These are phyloP conservation scores for Adansonia gregorii DNA, from an alignment of 441 rosid species.

Conservation along the genomic window DNA sequence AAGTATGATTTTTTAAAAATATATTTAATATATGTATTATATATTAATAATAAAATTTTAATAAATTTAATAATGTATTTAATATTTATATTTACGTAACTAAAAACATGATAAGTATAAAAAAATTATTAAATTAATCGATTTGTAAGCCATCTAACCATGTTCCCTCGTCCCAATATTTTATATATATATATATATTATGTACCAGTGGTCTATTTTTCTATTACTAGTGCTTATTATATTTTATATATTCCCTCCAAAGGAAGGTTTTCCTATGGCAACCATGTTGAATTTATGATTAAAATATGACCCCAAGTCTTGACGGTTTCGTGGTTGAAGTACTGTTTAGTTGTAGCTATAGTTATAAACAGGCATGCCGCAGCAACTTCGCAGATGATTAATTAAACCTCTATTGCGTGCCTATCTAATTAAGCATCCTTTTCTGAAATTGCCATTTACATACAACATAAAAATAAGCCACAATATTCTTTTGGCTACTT, in stretches of 20 bases:
- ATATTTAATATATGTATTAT: no score
- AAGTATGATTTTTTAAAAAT: no score
- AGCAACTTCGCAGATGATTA: conserved; percentile 1
- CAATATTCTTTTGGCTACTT: neutral
- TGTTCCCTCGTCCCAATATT: no score
- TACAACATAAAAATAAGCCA: neutral
- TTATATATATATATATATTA: no score
- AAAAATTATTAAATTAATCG: no score
- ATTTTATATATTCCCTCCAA: neutral
- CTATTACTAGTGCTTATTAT: neutral
- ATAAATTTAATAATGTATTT: no score
- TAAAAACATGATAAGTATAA: no score
- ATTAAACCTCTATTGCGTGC: neutral
- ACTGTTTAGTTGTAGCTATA: neutral
- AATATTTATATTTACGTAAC: no score
- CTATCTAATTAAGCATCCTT: conserved; percentile 6
- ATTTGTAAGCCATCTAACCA: no score
- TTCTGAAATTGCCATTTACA: neutral
- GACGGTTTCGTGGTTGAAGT: neutral
- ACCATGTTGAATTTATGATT: conserved; percentile 9
- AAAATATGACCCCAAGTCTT: neutral
- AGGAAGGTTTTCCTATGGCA: neutral
- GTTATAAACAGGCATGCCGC: neutral
- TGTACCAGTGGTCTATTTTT: no score
- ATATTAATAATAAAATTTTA: no score